Base-by-base conservation (phyloP, 2,329 filamentous ascomycete genomes). In the Coniochaeta sp. region DNA sequence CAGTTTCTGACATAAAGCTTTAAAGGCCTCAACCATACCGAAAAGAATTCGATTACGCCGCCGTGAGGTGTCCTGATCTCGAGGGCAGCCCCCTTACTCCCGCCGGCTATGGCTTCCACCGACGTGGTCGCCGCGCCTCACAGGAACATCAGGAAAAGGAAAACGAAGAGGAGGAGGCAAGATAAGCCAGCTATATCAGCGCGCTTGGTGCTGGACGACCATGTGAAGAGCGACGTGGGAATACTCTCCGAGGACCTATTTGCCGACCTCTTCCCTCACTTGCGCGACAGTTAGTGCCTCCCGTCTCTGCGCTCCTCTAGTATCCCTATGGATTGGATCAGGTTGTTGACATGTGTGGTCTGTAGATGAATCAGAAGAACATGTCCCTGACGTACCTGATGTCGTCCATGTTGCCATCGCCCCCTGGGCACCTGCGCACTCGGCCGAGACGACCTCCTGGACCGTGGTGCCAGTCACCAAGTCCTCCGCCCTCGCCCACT, bases 231-330 rank as follows among this genome's bases (percentile, higher is more conserved):
- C 50, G 89, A 96, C 64, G 79, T 91, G 55, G 94, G 91, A 56
- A 81, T 94, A 57, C 70, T 97, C 50, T 96, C 92, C 12, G 86
- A 90, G 61, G 90, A 96, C 67, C 77, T 99, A 49, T 90, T 91
- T 62, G 75, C 79, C 46, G 87, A 95, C 63, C 78, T 97, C 49
- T 91, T 95, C 70, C 84, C 88, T 56, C 72, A 82, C 60, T 63
- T 78, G 60, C 69, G 70, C 58, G 61, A 74, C 63, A 67, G 79
- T 83, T 66, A 67, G 79, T 75, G 60, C 60, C 47, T 48, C 26
- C 53, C 57, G 38, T 48, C 56, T 51, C 57, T 61, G 52, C n/a
- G 53, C 16, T 35, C 20, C 31, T 49, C 56, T 58, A 53, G 58
- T n/a, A n/a, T 51, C 30, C 45, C 45, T 49, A 3, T 24, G 7